phyloP scores from a whole-genome alignment of 1,284 basidiomycete species.

The Vanrija pseudolonga region DNA sequence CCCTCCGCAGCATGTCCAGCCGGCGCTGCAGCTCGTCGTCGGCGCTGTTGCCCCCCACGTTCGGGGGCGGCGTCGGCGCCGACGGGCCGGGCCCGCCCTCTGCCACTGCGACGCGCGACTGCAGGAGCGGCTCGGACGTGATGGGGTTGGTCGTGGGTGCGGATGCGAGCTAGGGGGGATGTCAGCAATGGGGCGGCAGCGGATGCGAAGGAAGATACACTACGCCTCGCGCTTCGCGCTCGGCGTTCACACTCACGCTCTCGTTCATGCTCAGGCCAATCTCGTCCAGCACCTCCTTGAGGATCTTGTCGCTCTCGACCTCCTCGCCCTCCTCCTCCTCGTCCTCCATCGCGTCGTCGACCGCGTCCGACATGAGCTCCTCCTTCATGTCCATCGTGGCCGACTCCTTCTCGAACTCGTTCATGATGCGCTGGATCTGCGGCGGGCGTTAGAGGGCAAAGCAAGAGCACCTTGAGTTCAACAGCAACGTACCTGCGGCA shows the following conservation, averaged over 20 bases:
- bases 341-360: conserved; percentile 98
- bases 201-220: too few species aligned
- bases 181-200: neutral
- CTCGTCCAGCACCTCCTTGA: conserved; percentile 95
- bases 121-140: conserved; percentile 60
- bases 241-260: conserved; percentile 58
- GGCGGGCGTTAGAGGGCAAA: conserved; percentile 22
- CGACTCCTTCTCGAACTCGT: conserved; percentile 95
- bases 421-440: conserved; percentile 90
- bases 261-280: conserved; percentile 91
- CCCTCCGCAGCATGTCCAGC: conserved; percentile 68
- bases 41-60: conserved; percentile 59
- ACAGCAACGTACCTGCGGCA: conserved; percentile 57
- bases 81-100: conserved; percentile 56
- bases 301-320: conserved; percentile 90
- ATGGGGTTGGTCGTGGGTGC: conserved; percentile 68
- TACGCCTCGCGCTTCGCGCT: too few species aligned
- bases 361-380: conserved; percentile 98
- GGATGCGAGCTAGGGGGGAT: conserved; percentile 64
- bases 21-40: conserved; percentile 86
- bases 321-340: conserved; percentile 79
- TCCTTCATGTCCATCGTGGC: conserved; percentile 99
- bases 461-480: neutral
- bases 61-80: conserved; percentile 28
- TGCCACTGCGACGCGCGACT: conserved; percentile 71